Base-by-base conservation (phyloP, 176 grass and related monocot species). In the Rhipidocladum racemiflorum region DNA sequence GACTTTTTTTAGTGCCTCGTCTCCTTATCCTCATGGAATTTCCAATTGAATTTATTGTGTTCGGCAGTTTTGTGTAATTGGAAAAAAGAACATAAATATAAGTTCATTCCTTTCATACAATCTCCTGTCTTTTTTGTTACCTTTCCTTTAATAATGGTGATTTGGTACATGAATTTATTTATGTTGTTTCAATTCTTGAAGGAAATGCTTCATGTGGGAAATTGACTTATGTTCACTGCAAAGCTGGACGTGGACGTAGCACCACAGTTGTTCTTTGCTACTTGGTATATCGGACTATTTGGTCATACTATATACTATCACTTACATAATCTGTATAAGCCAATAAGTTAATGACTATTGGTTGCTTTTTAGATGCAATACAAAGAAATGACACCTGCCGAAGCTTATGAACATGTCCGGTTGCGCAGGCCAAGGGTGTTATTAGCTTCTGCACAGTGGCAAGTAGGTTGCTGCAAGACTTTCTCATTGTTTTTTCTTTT, bases 211-310 rank as follows among this genome's bases (percentile, higher is more conserved):
- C 69, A 27, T 80, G 79, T 83, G 90, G 87, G 74, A 93, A 93
- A 68, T 86, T 75, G 61, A 93, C 93, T 34, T 99, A 99, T 83
- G 93, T 99, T 69, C 96, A 99, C 62, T 99, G 96, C 89, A 99
- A 99, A 99, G 96, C 96, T 86, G 96, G 96, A 69, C 90, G 92
- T 70, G 96, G 96, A 25, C 92, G 96, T 35, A 99, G 93, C 91
- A 95, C 93, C 36, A 99, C 96, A 12, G 88, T 99, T 83, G 96
- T 99, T 61, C 87, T 99, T 61, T 99, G 96, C 87, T 99, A 95
- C 70, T 91, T 99, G 96, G 92, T 99, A 50, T 24, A 80, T 8
- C 28, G 23, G 42, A 70, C 10, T 57, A 50, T 77, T 68, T 80
- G n/a, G 34, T 75, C 67, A 17, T 55, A 61, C 12, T 65, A 65